Base-by-base conservation (phyloP, 495 filamentous ascomycete genomes). In the Platismatia glauca region DNA sequence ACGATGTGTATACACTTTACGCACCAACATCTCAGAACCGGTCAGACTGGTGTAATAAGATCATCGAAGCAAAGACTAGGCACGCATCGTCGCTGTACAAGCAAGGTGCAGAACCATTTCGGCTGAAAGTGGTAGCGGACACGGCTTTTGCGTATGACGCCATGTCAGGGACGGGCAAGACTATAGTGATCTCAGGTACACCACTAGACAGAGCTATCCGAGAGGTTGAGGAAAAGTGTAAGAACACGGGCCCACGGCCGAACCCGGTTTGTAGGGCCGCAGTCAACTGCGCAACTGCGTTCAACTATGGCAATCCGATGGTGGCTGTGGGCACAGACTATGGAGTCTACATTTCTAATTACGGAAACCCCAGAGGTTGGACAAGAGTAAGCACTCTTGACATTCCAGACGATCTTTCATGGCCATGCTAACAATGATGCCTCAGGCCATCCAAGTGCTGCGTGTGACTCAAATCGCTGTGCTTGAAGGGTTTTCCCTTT, bases 51-150 rank as follows among this genome's bases (percentile, higher is more conserved):
- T 95, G 90, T 67, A 83, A 87, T 39, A 95, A 90, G 75, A 96
- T 99, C 68, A 85, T 91, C 34, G 87, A 94, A 68, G 94, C 94
- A 12, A 97, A 99, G 76, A 95, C 91, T 7, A 84, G 86, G 59
- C 92, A 97, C 74, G 94, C 95, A 9, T 84, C 88, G 4, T 87
- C 91, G 20, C 77, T 97, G 12, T 89, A 89, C 72, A 84, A 89
- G 1, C 95, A 97, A 71, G 95, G 97, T 71, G 93, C 94, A 0
- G 94, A 99, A 74, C 94, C 94, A 2, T 99, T 99, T 81, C 82
- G 90, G 61, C 77, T 97, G 7, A 85, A 89, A 39, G 91, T 97
- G 20, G 86, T 99, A 72, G 91, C 94, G 1, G 94, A 99, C 68
- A 84, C 86, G 43, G 90, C 95, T 0, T 99, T 99, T 71, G 85